Percentiles rank a stretch among this genome's conserved stretches.
Conservation (phyloP, 768 basidiomycete species). For the Pulveroboletus sp. region DNA sequence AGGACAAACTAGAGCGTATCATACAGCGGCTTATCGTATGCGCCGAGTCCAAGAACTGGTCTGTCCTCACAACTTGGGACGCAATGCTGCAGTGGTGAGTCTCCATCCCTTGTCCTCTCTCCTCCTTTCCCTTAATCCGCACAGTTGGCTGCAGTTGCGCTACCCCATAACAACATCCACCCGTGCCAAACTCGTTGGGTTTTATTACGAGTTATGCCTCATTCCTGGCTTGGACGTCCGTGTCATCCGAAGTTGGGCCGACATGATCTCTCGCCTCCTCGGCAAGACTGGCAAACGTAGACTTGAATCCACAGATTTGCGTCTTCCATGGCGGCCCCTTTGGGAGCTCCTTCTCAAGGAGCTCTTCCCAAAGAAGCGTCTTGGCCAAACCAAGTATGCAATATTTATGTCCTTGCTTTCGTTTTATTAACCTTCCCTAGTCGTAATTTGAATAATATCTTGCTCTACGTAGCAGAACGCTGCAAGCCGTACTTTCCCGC, state of each 20-base stretch:
- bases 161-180: conserved; percentile 71
- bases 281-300: conserved; percentile 68
- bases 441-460: conserved; percentile 67
- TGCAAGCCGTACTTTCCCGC: conserved; percentile 70
- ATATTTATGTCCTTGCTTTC: neutral
- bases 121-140: conserved; percentile 5
- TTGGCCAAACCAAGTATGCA: conserved; percentile 58
- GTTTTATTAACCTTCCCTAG: conserved; percentile 27
- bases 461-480: conserved; percentile 71
- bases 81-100: conserved; percentile 73
- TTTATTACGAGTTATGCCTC: conserved; percentile 79
- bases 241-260: conserved; percentile 70
- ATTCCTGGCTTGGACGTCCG: conserved; percentile 75
- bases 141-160: conserved; percentile 77
- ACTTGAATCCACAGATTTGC: conserved; percentile 63
- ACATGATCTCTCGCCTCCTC: conserved; percentile 72
- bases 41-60: conserved; percentile 76
- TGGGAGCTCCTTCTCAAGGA: conserved; percentile 75
- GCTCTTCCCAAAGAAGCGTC: conserved; percentile 66
- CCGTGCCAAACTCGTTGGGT: conserved; percentile 64
- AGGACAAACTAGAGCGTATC: conserved; percentile 63
- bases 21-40: conserved; percentile 66
- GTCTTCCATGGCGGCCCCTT: conserved; percentile 73
- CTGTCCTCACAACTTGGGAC: conserved; percentile 73
- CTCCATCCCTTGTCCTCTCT: neutral